Base-by-base conservation (phyloP, 805 yeast species). In the Clavispora fructus region DNA sequence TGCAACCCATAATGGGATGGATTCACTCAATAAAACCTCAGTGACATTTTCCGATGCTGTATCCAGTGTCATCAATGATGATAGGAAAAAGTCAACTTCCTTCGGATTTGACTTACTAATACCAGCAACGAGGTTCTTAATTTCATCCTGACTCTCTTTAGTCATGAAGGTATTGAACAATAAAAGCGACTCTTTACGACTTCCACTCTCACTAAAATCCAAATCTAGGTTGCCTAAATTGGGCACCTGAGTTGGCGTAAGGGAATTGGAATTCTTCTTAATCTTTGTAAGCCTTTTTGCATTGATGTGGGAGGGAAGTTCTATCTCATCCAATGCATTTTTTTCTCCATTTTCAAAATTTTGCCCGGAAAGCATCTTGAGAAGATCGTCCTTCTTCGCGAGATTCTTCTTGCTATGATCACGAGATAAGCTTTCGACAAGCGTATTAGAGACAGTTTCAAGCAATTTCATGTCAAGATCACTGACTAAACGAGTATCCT, bases 291-390 rank as follows among this genome's bases (percentile, higher is more conserved):
- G 51, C 25, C 60, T 62, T 13, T 49, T 57, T 2, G 69, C 69
- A 48, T 71, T 62, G 13, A 71, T 65, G 39, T 61, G 58, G 3
- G 69, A 62, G 1, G 76, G 76, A 19, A 71, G 56, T 39, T 65
- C 63, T 16, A 71, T 60, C 19, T 64, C 55, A 42, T 70, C 74
- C 6, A 68, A 49, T 25, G 54, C 55, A 42, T 67, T 67, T 1
- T 47, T 13, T 23, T 42, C 25, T 14, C 44, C 50, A 4, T 35
- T 35, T 6, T n/a, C 28, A 39, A 10, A 9, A 30, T 23, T 50
- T 38, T 41, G 29, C 28, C 42, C 35, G 33, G 49, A 23, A 32
- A 49, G 6, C 50, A 47, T 13, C 28, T 43, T 6, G 45, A 57
- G 40, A 6, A 55, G 41, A 14, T 52, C 54, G n/a, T 51, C 51